phyloP scores from a whole-genome alignment of 805 yeast genomes.

The Wickerhamomyces alni region DNA sequence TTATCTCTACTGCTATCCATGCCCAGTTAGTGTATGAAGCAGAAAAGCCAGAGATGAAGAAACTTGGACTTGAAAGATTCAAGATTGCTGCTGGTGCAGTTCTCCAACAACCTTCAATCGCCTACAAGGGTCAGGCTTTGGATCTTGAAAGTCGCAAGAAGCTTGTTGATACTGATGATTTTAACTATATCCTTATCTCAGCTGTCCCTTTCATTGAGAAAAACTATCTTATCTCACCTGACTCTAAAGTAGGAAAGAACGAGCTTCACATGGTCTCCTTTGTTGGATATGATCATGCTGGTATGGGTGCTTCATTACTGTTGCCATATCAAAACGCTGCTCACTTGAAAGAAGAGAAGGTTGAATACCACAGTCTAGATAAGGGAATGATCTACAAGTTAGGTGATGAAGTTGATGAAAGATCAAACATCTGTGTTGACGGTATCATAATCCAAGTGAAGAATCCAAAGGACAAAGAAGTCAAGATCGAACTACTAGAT shows the following conservation, averaged over 20 bases:
- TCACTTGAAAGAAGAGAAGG: slow-evolving; percentile 8
- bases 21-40: slow-evolving; percentile 80
- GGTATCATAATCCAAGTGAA: slow-evolving; percentile 13
- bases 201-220: slow-evolving; percentile 18
- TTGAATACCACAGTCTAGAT: slow-evolving; percentile 6
- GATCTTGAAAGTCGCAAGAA: not conserved
- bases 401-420: slow-evolving; percentile 10
- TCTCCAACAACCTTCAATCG: slow-evolving; percentile 30
- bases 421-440: slow-evolving; percentile 18
- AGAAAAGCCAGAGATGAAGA: slow-evolving; percentile 60
- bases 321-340: slow-evolving; percentile 17
- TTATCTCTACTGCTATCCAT: slow-evolving; percentile 81
- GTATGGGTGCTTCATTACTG: slow-evolving; percentile 8
- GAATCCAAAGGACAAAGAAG: slow-evolving; percentile 16
- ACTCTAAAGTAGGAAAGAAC: slow-evolving; percentile 8
- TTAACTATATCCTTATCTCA: slow-evolving; percentile 5
- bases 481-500: slow-evolving; percentile 6
- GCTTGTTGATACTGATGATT: not conserved
- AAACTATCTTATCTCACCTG: slow-evolving; percentile 20
- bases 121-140: not conserved
- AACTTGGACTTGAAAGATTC: slow-evolving; percentile 62
- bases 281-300: slow-evolving; percentile 7
- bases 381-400: slow-evolving; percentile 6
- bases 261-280: slow-evolving; percentile 15
- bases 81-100: slow-evolving; percentile 58